Evolutionary conservation across 2,329 filamentous ascomycete species (phyloP).

Genomic region (Beauveria australis): DNA sequence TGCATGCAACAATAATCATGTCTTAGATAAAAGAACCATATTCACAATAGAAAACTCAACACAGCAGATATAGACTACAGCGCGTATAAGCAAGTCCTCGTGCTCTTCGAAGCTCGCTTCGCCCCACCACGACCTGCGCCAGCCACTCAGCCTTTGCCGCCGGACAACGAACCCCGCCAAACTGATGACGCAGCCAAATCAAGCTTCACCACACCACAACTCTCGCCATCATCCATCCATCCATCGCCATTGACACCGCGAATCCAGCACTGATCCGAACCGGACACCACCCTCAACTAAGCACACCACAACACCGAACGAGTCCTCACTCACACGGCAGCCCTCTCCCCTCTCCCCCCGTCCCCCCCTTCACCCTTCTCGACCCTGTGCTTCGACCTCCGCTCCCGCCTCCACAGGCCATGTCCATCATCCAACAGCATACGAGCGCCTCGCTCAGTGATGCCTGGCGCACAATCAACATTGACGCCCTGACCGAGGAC

Average conservation of each 20-base stretch:
- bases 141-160: conserved; percentile 4
- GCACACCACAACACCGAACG: too few relatives aligned
- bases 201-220: conserved; percentile 4
- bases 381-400: background rate
- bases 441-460: conserved; percentile 52
- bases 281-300: background rate
- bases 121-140: background rate
- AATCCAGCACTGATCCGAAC: background rate
- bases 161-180: conserved; percentile 6
- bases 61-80: background rate
- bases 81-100: background rate
- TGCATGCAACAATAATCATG: too few relatives aligned
- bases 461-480: conserved; percentile 82
- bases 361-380: background rate
- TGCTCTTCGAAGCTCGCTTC: background rate
- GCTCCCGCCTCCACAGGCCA: conserved; percentile 20
- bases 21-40: too few relatives aligned
- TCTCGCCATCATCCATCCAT: background rate
- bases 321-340: too few relatives aligned
- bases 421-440: conserved; percentile 63
- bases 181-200: conserved; percentile 10
- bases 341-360: background rate
- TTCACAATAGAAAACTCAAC: background rate
- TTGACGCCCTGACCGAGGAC: conserved; percentile 85
- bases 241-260: background rate